Conservation (phyloP, 192 early-diverging fungal species). For the Coemansia sp. region DNA sequence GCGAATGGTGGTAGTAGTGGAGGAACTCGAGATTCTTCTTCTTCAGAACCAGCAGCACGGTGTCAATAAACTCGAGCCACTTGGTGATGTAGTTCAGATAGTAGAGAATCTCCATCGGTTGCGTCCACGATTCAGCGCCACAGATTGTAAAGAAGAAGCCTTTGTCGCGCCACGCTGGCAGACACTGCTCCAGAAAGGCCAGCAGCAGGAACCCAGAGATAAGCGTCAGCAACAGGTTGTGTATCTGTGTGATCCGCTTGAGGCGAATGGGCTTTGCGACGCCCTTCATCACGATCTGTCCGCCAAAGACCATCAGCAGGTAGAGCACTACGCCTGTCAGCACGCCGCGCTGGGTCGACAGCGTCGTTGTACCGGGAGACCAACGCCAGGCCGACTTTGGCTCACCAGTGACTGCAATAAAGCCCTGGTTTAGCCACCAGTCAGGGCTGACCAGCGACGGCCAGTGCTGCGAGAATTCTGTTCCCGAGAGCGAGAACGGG, state of each 20-base stretch:
- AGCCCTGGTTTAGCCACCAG: slow-evolving; percentile 56
- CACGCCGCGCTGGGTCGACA: slow-evolving; percentile 53
- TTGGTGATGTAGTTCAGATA: slow-evolving; percentile 93
- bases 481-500: slow-evolving; percentile 53
- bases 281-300: slow-evolving; percentile 67
- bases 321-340: slow-evolving; percentile 60
- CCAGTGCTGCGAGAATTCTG: slow-evolving; percentile 55
- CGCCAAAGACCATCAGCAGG: slow-evolving; percentile 79
- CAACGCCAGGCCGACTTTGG: slow-evolving; percentile 56
- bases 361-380: slow-evolving; percentile 46
- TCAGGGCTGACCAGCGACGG: slow-evolving; percentile 55
- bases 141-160: slow-evolving; percentile 79
- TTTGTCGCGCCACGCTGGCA: slow-evolving; percentile 65
- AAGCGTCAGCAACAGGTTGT: slow-evolving; percentile 77
- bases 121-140: slow-evolving; percentile 68
- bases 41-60: slow-evolving; percentile 79
- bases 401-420: slow-evolving; percentile 45
- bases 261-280: slow-evolving; percentile 54
- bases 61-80: slow-evolving; percentile 90
- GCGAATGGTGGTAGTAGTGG: slow-evolving; percentile 92
- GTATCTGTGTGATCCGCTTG: slow-evolving; percentile 70
- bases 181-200: slow-evolving; percentile 76
- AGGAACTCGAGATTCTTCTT: slow-evolving; percentile 90
- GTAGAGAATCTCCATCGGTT: slow-evolving; percentile 79
- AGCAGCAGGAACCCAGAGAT: slow-evolving; percentile 73